Evolutionary conservation across 2,329 filamentous ascomycete genomes (phyloP).

Genomic region (Hymenoscyphus fructigenus): DNA sequence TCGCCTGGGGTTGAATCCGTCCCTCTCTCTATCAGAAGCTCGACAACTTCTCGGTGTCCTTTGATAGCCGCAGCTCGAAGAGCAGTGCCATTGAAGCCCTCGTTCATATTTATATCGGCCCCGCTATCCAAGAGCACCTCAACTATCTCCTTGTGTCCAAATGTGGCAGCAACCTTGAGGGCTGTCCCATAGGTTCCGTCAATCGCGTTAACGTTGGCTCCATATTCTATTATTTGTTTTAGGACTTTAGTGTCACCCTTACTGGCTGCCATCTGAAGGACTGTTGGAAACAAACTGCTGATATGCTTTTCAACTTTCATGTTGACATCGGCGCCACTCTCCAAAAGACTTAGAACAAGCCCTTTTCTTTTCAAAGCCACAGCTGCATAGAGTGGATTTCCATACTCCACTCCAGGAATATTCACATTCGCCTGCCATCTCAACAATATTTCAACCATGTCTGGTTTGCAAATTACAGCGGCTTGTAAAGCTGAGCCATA

Average conservation of each 20-base stretch:
- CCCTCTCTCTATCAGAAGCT: conserved; percentile 10
- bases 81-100: conserved; percentile 4
- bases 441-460: conserved; percentile 14
- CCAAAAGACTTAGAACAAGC: conserved; percentile 2
- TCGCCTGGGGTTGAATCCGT: neutral
- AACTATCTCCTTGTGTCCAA: conserved; percentile 6
- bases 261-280: conserved; percentile 10
- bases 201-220: conserved; percentile 6
- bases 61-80: conserved; percentile 4
- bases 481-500: conserved; percentile 17
- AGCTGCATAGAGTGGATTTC: conserved; percentile 21
- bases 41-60: conserved; percentile 4
- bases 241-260: conserved; percentile 5
- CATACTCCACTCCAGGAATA: conserved; percentile 10
- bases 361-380: neutral
- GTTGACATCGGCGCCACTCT: conserved; percentile 22
- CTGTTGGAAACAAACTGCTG: neutral
- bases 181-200: neutral
- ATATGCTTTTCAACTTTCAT: neutral
- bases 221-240: conserved; percentile 13
- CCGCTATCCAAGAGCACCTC: conserved; percentile 17
- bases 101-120: neutral
- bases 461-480: conserved; percentile 3
- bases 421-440: conserved; percentile 18
- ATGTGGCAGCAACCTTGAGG: conserved; percentile 9